Evolutionary conservation across 345 rosid species (phyloP), one percentile per base, ranked within the genome.

Genomic region (Raphanus raphanistrum): DNA sequence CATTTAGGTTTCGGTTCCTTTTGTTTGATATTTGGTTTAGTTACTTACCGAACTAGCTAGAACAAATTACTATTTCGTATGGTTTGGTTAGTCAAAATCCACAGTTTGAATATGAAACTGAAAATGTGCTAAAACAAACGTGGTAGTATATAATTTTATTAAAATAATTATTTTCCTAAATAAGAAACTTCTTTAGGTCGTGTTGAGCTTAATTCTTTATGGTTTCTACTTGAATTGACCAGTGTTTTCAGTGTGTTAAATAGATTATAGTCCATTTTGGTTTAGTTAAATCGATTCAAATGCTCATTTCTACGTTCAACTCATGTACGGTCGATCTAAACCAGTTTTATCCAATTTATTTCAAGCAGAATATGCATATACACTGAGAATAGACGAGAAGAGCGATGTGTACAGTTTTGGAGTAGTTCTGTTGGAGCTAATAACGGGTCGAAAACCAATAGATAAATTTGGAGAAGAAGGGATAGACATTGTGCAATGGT

Each of bases 331-430:
- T 52, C 21, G 1, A 84, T 83, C 77, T 68, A 71, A 77, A 45
- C 64, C 64, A 31, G 15, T 77, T 76, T 60, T 13, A 32, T 60
- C 82, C 6, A 0, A 9, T 77, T 83, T 78, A 68, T 27, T 48
- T 0, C 48, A 69, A 63, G 33, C 86, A 94, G 98, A 94, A 66
- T 94, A 94, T 28, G 98, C 97, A 0, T 94, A 94, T 79, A 91
- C 97, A 1, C 78, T 94, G 78, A 85, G 75, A 72, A 90, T 94
- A 41, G 97, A 90, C 3, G 96, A 94, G 78, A 94, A 94, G 85
- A 94, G 97, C 31, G 98, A 94, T 50, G 98, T 94, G 1, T 94
- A 94, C 73, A 94, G 98, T 60, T 94, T 91, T 0, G 96, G 98
- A 13, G 97, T 94, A 11, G 98, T 94, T 71, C 48, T 91, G 0